Evolutionary conservation across 129 eudicot genomes (phyloP).

Genomic region (Calendula officinalis): DNA sequence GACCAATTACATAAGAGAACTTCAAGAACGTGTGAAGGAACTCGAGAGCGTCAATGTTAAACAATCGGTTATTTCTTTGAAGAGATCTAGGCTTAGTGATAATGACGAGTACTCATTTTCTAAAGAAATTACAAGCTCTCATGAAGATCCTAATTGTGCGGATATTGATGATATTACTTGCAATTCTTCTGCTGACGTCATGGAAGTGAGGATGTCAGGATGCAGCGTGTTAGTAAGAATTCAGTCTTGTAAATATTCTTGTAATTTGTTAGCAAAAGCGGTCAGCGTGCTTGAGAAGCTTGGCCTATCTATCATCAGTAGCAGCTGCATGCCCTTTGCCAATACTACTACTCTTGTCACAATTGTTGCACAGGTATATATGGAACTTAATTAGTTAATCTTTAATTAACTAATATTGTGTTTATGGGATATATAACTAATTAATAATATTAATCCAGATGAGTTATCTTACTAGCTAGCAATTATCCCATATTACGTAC

Average conservation of each 20-base stretch:
- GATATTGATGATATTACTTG: background rate
- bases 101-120: conserved; percentile 16
- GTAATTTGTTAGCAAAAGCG: conserved; percentile 23
- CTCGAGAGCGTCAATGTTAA: too few species aligned
- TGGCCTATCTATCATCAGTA: conserved; percentile 36
- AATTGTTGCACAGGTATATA: conserved; percentile 48
- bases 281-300: conserved; percentile 39
- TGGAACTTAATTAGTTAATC: background rate
- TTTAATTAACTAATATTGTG: background rate
- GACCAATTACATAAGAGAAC: conserved; percentile 39
- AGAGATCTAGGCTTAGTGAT: conserved; percentile 17
- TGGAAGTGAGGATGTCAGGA: conserved; percentile 32
- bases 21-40: conserved; percentile 43
- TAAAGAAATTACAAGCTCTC: conserved; percentile 17
- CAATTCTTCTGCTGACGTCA: conserved; percentile 22
- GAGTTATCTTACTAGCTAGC: too few species aligned
- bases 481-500: too few species aligned
- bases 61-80: conserved; percentile 8
- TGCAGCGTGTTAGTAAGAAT: conserved; percentile 37
- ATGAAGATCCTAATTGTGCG: background rate
- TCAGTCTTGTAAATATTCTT: conserved; percentile 24
- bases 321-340: conserved; percentile 39
- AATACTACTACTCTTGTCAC: conserved; percentile 30
- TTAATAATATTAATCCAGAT: too few species aligned
- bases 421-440: too few species aligned